Base-by-base conservation (phyloP, 2,329 filamentous ascomycete genomes). In the Aspergillus aculeatus region DNA sequence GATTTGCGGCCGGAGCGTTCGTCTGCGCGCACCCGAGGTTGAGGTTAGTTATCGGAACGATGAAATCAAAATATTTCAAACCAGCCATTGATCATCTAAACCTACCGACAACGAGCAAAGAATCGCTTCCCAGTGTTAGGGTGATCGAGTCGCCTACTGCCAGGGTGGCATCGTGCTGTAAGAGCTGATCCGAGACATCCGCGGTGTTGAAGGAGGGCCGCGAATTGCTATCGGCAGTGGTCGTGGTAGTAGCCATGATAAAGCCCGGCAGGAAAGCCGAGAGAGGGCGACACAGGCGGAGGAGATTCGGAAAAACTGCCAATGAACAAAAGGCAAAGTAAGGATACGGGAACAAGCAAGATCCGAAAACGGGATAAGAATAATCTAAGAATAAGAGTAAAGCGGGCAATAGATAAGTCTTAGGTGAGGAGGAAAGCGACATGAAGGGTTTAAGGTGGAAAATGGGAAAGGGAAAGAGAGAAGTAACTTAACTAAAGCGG, bases 81-180 rank as follows among this genome's bases (percentile, higher is more conserved):
- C n/a, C 12, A 55, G 47, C 14, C 21, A 60, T 60, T 54, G 62
- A 50, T 31, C 4, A 32, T 50, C 53, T 49, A 32, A 32, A 60
- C 76, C 60, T 77, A 86, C 85, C 84, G 56, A 84, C 71, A 12
- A 89, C 79, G 62, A 86, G 80, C 54, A 89, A 77, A 31, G 84
- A 81, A 66, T 89, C 85, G 1, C 82, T 83, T 21, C 81, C 83
- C 47, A 89, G 75, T 1, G 84, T 87, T 53, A 89, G 75, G 26
- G 82, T 85, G 11, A 84, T 84, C 71, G 84, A 82, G 59, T 82
- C 79, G 66, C 83, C 84, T 19, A 88, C 82, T 52, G 76, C 71
- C 58, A 87, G 75, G 47, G 82, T 83, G 52, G 77, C 72, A 62
- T 80, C 79, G 54, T 72, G 70, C 32, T 75, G 69, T 56, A 78